Evolutionary conservation across 2,329 filamentous ascomycete species (phyloP), one percentile per base, ranked within the genome.

Genomic region (Exophiala aquamarina): DNA sequence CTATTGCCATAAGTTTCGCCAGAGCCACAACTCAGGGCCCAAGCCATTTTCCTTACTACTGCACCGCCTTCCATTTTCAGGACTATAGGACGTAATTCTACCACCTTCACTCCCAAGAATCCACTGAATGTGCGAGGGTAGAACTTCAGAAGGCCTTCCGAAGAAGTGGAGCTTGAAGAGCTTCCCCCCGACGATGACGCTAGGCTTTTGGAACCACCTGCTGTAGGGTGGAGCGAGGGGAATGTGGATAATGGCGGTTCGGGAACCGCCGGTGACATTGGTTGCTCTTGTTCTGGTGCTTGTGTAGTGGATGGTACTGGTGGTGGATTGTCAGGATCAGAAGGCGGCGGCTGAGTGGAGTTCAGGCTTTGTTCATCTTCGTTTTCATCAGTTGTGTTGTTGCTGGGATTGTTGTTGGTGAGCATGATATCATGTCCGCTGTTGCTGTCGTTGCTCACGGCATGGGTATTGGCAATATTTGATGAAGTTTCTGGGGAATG

Each of bases 11-110:
- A 19, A 17, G 11, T n/a, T 6, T 26, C 23, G 23, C 11, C 38
- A 18, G 14, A 21, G 11, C 5, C 15, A 17, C 21, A 28, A 28
- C 4, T 45, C 34, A 2, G 14, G 15, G 38, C 41, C 52, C 55
- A 58, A 26, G 32, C 35, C 50, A 58, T 50, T 44, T 54, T 51
- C 10, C 46, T 44, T 19, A 49, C 50, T 2, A 58, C 47, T 8
- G 50, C 55, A 23, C 55, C 55, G 23, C 34, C 28, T 8, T 53
- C 43, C 32, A 56, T 35, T 21, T 56, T 47, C 29, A 58, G 29
- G 33, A 56, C 53, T 17, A 58, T 37, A 13, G 55, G 55, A 17
- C 38, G 34, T 18, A 58, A 31, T 31, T 54, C 49, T 18, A 49
- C 50, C 20, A 52, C 33, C 20, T 38, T 33, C 17, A 41, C 46